Base-by-base conservation (phyloP, 441 rosid genomes). In the Gossypium laxum region DNA sequence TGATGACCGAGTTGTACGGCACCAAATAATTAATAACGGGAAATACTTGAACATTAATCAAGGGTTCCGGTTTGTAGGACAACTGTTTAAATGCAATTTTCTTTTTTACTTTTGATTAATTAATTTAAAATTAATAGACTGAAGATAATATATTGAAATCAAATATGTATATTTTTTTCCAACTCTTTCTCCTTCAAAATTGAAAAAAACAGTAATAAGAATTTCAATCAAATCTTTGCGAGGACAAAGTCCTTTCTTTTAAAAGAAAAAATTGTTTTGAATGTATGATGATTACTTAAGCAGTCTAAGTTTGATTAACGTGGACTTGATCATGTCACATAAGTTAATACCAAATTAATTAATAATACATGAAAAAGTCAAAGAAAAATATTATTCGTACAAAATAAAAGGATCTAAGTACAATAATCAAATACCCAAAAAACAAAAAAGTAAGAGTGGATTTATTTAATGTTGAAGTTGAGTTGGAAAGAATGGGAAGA, bases 401-500 rank as follows among this genome's bases (percentile, higher is more conserved):
- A 18, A 32, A 5, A 32, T 7, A 12, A n/a, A 24, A 24, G 5
- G 10, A 51, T 8, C 17, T 12, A 14, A 67, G 26, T 67, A 26
- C 10, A 3, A 51, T 15, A 67, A 51, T 48, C 6, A 34, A 62
- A 69, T n/a, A 56, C 38, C 38, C 34, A 4, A 32, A 18, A 57
- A 54, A 28, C 1, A 30, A 61, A 18, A 41, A 24, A 11, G 21
- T 2, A 8, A 30, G 71, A 60, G 75, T 70, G 55, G 75, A 68
- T 71, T 30, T 62, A 62, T 19, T 56, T 28, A 30, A 14, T 60
- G 14, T 64, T 19, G 14, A 70, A 34, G 73, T 75, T 76, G 88
- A 81, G 84, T 80, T 84, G 86, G 81, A 85, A 86, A 85, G 90
- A 83, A 61, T 45, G 78, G 75, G 81, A 79, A 71, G 70, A 83